A percentile compares a stretch with the other conserved stretches of the same genome.
These are phyloP conservation scores for Xylaria sp. DNA, from an alignment of 2,329 filamentous ascomycete species.

Conservation along the genomic window DNA sequence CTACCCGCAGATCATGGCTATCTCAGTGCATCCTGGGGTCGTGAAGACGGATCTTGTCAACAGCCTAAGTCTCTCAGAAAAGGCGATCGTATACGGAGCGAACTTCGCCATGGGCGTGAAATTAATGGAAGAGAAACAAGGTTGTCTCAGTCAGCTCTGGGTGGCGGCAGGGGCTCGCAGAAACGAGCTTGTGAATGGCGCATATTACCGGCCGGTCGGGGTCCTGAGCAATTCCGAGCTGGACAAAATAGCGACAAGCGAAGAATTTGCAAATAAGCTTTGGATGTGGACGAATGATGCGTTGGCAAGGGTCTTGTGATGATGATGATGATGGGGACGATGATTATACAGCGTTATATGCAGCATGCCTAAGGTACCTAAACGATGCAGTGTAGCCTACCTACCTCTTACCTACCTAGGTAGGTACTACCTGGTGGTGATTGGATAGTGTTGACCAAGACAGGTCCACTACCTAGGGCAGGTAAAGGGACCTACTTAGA, in stretches of 20 bases:
- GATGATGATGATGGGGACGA: neutral
- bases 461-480: too few relatives aligned
- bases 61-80: slow-evolving; percentile 31
- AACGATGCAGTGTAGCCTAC: too few relatives aligned
- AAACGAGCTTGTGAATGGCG: slow-evolving; percentile 49
- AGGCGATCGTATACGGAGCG: slow-evolving; percentile 36
- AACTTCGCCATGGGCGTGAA: slow-evolving; percentile 33
- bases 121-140: slow-evolving; percentile 49
- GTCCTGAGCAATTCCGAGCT: slow-evolving; percentile 41
- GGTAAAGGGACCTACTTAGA: too few relatives aligned
- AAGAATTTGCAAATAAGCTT: slow-evolving; percentile 49
- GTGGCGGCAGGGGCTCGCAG: slow-evolving; percentile 48
- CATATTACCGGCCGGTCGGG: slow-evolving; percentile 55
- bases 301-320: slow-evolving; percentile 36
- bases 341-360: too few relatives aligned
- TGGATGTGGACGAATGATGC: slow-evolving; percentile 53
- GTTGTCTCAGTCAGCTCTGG: slow-evolving; percentile 56
- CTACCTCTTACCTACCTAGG: too few relatives aligned
- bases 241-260: slow-evolving; percentile 44
- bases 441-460: too few relatives aligned
- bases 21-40: slow-evolving; percentile 47
- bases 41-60: slow-evolving; percentile 46
- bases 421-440: too few relatives aligned
- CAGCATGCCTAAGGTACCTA: too few relatives aligned
- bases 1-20: slow-evolving; percentile 43